Conservation (phyloP, 306 rosid species). For the Citrullus colocynthis region DNA sequence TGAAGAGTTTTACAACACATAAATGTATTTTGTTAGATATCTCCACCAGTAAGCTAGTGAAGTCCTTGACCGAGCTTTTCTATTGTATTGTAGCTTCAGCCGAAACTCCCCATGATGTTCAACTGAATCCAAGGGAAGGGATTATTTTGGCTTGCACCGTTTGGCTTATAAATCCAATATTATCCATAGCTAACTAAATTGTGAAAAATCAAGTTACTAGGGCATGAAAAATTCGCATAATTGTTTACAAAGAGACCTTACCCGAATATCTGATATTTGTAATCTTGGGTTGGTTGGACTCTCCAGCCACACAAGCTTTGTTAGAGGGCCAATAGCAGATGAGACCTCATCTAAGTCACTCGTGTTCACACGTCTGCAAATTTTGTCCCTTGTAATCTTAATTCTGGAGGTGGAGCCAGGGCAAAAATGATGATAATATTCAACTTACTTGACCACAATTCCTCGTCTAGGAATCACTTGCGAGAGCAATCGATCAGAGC, state of each 20-base stretch:
- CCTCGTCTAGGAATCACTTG: slow-evolving; percentile 68
- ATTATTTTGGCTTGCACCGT: not conserved
- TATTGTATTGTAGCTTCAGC: not conserved
- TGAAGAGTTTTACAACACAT: not conserved
- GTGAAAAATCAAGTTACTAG: not conserved
- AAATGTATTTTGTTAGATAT: not conserved
- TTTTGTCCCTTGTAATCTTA: slow-evolving; percentile 17
- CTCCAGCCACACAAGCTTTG: slow-evolving; percentile 95
- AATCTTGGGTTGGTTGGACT: slow-evolving; percentile 86
- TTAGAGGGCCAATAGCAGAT: slow-evolving; percentile 60
- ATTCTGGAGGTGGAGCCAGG: slow-evolving; percentile 6
- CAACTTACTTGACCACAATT: slow-evolving; percentile 71
- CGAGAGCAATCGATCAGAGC: slow-evolving; percentile 70
- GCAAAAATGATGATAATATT: slow-evolving; percentile 10
- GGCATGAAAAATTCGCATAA: slow-evolving; percentile 2
- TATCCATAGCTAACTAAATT: not conserved
- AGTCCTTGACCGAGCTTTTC: not conserved
- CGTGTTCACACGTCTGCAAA: slow-evolving; percentile 72
- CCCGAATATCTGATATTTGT: slow-evolving; percentile 71
- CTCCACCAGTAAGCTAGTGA: no score
- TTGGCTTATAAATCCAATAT: not conserved
- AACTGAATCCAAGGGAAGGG: not conserved
- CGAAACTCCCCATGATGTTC: not conserved
- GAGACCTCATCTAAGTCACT: slow-evolving; percentile 67
- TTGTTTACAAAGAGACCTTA: slow-evolving; percentile 26